A percentile compares a stretch with the other conserved stretches of the same genome.
phyloP scores from a whole-genome alignment of 768 basidiomycete genomes.

The Baorangia bicolor region DNA sequence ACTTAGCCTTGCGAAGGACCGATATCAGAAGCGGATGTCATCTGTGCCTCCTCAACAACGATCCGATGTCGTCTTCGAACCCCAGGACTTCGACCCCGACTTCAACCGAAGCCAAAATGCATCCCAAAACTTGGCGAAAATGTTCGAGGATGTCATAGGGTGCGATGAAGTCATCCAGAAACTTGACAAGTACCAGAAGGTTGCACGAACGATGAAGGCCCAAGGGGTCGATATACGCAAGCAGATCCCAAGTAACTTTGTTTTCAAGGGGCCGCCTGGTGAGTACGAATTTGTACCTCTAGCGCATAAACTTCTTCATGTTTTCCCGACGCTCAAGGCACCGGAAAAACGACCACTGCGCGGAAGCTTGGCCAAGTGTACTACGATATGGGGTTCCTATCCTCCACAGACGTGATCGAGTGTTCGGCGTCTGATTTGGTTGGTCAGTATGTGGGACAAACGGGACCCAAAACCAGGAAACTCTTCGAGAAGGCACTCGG shows the following conservation, averaged over 20 bases:
- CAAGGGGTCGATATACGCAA: slow-evolving; percentile 44
- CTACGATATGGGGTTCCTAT: slow-evolving; percentile 60
- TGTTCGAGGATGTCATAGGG: slow-evolving; percentile 66
- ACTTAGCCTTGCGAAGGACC: slow-evolving; percentile 48
- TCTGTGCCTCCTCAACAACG: slow-evolving; percentile 21
- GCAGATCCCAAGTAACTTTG: slow-evolving; percentile 60
- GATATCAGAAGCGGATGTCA: slow-evolving; percentile 42
- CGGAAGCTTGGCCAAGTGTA: slow-evolving; percentile 63
- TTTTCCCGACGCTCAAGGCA: slow-evolving; percentile 38
- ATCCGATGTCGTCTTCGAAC: slow-evolving; percentile 35
- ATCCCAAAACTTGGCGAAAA: slow-evolving; percentile 46
- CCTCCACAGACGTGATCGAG: slow-evolving; percentile 54
- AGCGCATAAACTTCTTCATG: not conserved
- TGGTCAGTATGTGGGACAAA: slow-evolving; percentile 69
- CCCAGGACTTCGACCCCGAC: slow-evolving; percentile 63
- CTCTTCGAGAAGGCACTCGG: slow-evolving; percentile 66
- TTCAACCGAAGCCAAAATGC: slow-evolving; percentile 50
- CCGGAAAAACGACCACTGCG: slow-evolving; percentile 63
- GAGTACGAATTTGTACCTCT: slow-evolving; percentile 4
- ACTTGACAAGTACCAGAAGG: slow-evolving; percentile 51
- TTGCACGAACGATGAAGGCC: slow-evolving; percentile 42
- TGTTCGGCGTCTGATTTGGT: slow-evolving; percentile 71
- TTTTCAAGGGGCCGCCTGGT: slow-evolving; percentile 77
- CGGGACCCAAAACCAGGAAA: slow-evolving; percentile 62
- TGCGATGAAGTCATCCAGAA: slow-evolving; percentile 51